phyloP scores from a whole-genome alignment of 2,329 filamentous ascomycete genomes.

The Botrytis galanthina region DNA sequence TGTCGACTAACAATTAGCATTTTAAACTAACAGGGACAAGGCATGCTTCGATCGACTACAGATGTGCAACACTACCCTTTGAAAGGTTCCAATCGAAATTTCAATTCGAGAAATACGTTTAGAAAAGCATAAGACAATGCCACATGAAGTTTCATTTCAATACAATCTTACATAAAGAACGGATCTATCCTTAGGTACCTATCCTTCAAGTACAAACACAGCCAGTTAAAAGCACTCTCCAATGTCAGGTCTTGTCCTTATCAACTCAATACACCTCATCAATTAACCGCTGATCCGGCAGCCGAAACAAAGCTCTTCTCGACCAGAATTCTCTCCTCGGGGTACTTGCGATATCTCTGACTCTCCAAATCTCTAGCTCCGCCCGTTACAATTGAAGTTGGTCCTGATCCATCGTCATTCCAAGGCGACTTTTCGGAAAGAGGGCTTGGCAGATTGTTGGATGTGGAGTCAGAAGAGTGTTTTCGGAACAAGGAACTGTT shows the following conservation, averaged over 20 bases:
- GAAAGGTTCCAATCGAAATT: background rate
- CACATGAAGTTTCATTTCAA: background rate
- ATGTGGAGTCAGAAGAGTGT: background rate
- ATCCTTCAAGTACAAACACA: background rate
- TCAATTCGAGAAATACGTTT: background rate
- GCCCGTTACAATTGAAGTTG: background rate
- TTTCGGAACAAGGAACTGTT: background rate
- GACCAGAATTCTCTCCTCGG: background rate
- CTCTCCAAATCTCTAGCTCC: background rate
- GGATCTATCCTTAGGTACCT: background rate
- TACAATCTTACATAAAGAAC: background rate
- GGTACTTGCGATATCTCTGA: conserved; percentile 1
- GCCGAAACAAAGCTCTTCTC: conserved; percentile 14
- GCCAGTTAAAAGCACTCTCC: too few relatives aligned
- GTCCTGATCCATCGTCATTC: background rate
- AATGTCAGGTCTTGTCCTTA: background rate
- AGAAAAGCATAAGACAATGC: background rate
- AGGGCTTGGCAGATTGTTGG: background rate
- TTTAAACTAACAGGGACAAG: background rate
- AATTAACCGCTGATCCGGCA: background rate
- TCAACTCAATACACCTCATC: background rate
- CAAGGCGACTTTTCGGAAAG: background rate
- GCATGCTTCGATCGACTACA: background rate
- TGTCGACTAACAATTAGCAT: background rate
- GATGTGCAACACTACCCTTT: background rate